phyloP scores from a whole-genome alignment of 345 rosid species.

The Melaleuca quinquenervia region DNA sequence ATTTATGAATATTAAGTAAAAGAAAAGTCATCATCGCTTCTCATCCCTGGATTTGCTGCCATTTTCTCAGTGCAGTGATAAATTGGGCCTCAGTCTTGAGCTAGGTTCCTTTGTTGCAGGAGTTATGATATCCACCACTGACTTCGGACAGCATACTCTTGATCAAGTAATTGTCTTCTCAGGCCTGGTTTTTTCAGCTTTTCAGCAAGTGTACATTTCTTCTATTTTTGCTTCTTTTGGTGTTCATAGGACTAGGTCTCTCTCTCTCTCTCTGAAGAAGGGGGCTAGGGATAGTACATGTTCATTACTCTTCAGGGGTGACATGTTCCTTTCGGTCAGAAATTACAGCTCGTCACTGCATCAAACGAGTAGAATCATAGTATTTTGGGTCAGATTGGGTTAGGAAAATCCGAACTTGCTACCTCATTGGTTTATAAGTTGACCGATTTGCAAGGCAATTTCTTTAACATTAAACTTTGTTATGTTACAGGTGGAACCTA shows the following conservation, averaged over 20 bases:
- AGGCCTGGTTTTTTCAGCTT: not conserved
- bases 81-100: slow-evolving; percentile 99
- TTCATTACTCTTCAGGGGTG: not conserved
- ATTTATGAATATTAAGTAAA: not conserved
- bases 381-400: not conserved
- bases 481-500: slow-evolving; percentile 80
- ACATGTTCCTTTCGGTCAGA: not conserved
- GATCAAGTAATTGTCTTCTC: slow-evolving; percentile 58
- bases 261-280: not conserved
- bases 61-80: slow-evolving; percentile 96
- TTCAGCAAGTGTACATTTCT: not conserved
- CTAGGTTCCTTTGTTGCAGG: slow-evolving; percentile 98
- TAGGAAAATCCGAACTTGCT: not conserved
- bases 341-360: not conserved
- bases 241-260: not conserved
- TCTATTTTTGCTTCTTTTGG: not conserved
- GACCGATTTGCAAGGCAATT: not conserved
- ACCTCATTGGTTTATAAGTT: not conserved
- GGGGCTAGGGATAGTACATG: not conserved
- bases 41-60: slow-evolving; percentile 10
- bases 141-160: slow-evolving; percentile 87
- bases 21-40: not conserved
- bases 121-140: slow-evolving; percentile 96
- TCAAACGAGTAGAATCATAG: not conserved
- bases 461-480: not conserved